phyloP scores from a whole-genome alignment of 108 stramenopile species.

The Nannochloropsis salina region DNA sequence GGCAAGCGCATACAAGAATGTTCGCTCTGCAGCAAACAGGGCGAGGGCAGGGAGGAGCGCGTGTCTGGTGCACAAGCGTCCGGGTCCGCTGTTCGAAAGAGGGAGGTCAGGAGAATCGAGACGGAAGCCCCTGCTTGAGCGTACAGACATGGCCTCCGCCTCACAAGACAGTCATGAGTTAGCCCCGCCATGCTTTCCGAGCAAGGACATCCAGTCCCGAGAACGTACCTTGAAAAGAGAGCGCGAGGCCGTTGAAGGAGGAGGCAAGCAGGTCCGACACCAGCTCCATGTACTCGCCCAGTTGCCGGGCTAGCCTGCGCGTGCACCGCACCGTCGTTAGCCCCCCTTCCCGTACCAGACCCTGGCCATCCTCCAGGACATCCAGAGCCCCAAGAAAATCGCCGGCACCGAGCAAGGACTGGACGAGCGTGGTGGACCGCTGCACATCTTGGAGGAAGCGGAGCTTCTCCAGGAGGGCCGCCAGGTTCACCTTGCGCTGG shows the following conservation, averaged over 20 bases:
- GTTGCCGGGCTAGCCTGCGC: neutral
- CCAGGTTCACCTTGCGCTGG: conserved; percentile 17
- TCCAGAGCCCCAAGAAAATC: conserved; percentile 40
- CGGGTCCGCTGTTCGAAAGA: too few relatives aligned
- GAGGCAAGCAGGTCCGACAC: neutral
- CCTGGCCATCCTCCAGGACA: conserved; percentile 33
- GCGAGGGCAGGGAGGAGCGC: neutral
- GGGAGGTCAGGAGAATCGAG: too few relatives aligned
- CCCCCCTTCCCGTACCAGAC: conserved; percentile 21
- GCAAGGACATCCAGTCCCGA: too few relatives aligned
- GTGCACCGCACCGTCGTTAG: conserved; percentile 30
- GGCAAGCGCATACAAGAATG: too few relatives aligned
- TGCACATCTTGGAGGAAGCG: neutral
- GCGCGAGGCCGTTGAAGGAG: neutral
- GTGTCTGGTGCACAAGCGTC: too few relatives aligned
- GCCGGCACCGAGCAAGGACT: conserved; percentile 28
- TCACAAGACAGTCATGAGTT: too few relatives aligned
- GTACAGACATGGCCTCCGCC: too few relatives aligned
- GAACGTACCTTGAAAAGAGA: neutral
- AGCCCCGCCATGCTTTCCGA: too few relatives aligned
- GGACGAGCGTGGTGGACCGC: neutral
- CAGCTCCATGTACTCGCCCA: conserved; percentile 8
- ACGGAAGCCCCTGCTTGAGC: too few relatives aligned
- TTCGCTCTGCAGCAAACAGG: neutral
- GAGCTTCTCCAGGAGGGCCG: neutral